phyloP scores from a whole-genome alignment of 306 rosid genomes.

The Lagenaria siceraria region DNA sequence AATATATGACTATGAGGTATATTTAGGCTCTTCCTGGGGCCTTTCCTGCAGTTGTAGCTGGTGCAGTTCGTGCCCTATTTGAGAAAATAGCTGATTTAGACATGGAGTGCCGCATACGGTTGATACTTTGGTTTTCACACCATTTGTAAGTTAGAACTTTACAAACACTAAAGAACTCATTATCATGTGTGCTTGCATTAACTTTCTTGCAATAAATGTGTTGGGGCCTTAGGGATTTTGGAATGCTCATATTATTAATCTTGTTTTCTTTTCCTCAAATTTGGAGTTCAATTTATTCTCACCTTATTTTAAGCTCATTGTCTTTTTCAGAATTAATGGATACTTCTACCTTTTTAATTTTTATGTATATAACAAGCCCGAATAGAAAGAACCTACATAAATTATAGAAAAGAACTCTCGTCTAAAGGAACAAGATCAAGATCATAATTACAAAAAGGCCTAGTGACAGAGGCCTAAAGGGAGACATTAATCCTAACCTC shows the following conservation, averaged over 20 bases:
- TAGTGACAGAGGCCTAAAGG: background rate
- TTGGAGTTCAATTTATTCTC: background rate
- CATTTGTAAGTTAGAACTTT: slow-evolving; percentile 61
- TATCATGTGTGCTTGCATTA: background rate
- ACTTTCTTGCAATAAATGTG: background rate
- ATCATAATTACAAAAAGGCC: background rate
- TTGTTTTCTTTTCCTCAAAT: background rate
- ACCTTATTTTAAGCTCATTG: background rate
- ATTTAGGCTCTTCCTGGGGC: slow-evolving; percentile 99
- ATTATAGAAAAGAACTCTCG: too few species aligned
- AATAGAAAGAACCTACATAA: background rate
- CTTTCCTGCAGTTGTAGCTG: slow-evolving; percentile 96
- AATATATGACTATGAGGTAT: slow-evolving; percentile 18
- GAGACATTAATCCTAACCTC: background rate
- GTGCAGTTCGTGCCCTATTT: slow-evolving; percentile 91
- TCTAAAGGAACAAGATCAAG: background rate
- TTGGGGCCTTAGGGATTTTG: background rate
- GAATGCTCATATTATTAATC: background rate
- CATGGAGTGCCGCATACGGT: slow-evolving; percentile 95
- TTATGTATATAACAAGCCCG: background rate
- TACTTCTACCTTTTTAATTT: background rate
- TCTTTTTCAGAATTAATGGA: background rate
- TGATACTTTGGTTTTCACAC: slow-evolving; percentile 97
- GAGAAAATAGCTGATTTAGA: slow-evolving; percentile 89
- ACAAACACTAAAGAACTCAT: background rate